Base-by-base conservation (phyloP, 2,329 filamentous ascomycete species). In the Fusarium lateritium region DNA sequence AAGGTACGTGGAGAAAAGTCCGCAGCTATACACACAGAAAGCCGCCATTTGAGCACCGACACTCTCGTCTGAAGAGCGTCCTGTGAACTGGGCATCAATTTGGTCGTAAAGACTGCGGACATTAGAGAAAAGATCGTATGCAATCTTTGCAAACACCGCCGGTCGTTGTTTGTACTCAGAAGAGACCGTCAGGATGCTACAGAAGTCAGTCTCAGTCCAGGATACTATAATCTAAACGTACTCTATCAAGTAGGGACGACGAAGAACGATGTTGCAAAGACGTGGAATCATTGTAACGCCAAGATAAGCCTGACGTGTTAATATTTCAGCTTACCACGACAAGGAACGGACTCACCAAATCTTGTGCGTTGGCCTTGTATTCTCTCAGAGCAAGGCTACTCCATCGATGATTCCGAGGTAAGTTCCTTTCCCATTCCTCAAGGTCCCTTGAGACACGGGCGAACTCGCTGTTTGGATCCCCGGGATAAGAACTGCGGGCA, bases 11-110 rank as follows among this genome's bases (percentile, higher is more conserved):
- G 84, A 82, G 56, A 87, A 81, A 24, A 87, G 77, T 15, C 84
- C 85, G 64, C 85, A 87, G n/a, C 80, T 85, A 52, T 87, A 87
- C 14, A 87, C 84, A 56, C 83, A 85, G 67, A 87, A 87, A 2
- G 84, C 83, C 17, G 84, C 81, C 79, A 87, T 87, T 70, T 87
- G 85, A 4, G 84, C 84, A 3, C 85, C 85, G 17, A 85, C 80
- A 36, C 83, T 83, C 63, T 85, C 84, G 33, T 85, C 82, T 0
- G 80, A 76, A 2, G 81, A 76, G 7, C 82, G 80, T 6, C 81
- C 79, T 15, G 81, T 80, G 61, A 86, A 87, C 56, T 86, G 84
- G 6, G 83, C 82, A 46, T 85, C 81, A 17, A 87, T 82, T 62
- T 87, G 85, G 46, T 84, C 79, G 62, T 82, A 86, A 5, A 87